phyloP scores from a whole-genome alignment of 2,329 filamentous ascomycete species.

The Alternaria arborescens region DNA sequence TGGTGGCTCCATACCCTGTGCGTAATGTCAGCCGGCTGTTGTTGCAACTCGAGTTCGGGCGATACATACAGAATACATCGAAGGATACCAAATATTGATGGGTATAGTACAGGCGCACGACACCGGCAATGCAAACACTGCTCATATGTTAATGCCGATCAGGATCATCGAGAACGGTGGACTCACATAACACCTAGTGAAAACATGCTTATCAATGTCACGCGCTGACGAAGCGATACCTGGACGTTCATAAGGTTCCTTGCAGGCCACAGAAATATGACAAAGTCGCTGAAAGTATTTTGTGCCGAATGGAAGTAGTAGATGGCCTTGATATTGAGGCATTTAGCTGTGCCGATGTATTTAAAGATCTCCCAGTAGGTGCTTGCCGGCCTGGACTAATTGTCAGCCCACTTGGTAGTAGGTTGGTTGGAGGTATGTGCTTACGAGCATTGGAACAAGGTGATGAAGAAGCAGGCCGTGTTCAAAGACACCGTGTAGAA shows the following conservation, averaged over 20 bases:
- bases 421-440: neutral
- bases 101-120: constrained; percentile 41
- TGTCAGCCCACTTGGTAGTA: neutral
- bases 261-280: constrained; percentile 45
- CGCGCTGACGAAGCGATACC: constrained; percentile 38
- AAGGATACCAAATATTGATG: constrained; percentile 35
- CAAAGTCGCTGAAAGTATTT: constrained; percentile 43
- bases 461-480: constrained; percentile 33
- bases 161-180: neutral
- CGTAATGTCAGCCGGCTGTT: neutral
- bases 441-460: constrained; percentile 43
- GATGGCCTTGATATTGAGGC: constrained; percentile 35
- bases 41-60: neutral
- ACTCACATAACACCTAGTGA: constrained; percentile 40
- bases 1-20: constrained; percentile 36
- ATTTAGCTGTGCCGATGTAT: constrained; percentile 28
- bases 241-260: constrained; percentile 37
- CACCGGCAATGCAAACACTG: constrained; percentile 44
- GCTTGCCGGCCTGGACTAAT: constrained; percentile 21
- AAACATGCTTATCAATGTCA: constrained; percentile 44
- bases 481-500: constrained; percentile 32
- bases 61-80: constrained; percentile 38
- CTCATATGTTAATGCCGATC: constrained; percentile 33
- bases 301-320: constrained; percentile 35
- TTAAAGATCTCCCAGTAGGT: constrained; percentile 41